These are phyloP conservation scores for Podospora conica DNA, from an alignment of 495 filamentous ascomycete genomes.

Conservation along the genomic window DNA sequence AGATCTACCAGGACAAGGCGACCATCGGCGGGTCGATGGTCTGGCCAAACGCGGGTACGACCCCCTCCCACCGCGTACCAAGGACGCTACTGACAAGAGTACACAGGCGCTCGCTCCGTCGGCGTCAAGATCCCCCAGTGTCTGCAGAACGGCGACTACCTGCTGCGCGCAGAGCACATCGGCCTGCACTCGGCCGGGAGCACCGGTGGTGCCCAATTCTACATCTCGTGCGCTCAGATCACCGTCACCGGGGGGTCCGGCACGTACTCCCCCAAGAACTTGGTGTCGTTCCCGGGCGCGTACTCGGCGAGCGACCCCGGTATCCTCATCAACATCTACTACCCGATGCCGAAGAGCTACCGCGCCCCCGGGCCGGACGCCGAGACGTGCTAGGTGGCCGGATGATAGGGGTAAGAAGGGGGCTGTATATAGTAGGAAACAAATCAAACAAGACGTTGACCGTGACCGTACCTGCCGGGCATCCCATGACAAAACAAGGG, in stretches of 20 bases:
- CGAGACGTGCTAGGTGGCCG: conserved; percentile 22
- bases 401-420: neutral
- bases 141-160: conserved; percentile 50
- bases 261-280: conserved; percentile 27
- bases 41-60: conserved; percentile 40
- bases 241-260: conserved; percentile 37
- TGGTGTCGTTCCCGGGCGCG: conserved; percentile 40
- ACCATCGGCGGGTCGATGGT: conserved; percentile 32
- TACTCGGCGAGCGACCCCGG: conserved; percentile 39
- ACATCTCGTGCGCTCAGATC: conserved; percentile 45
- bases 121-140: conserved; percentile 44
- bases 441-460: neutral
- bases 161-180: conserved; percentile 55
- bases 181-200: conserved; percentile 43
- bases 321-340: conserved; percentile 45
- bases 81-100: neutral
- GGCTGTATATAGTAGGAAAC: neutral
- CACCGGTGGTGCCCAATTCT: conserved; percentile 49
- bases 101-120: conserved; percentile 27
- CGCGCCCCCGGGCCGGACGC: conserved; percentile 30
- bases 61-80: neutral
- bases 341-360: conserved; percentile 35
- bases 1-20: conserved; percentile 46
- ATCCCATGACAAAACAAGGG: neutral
- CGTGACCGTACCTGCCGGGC: neutral